Percentiles rank a stretch among this genome's conserved stretches.
These are phyloP conservation scores for Durio zibethinus DNA, from an alignment of 345 rosid species.

Conservation along the genomic window DNA sequence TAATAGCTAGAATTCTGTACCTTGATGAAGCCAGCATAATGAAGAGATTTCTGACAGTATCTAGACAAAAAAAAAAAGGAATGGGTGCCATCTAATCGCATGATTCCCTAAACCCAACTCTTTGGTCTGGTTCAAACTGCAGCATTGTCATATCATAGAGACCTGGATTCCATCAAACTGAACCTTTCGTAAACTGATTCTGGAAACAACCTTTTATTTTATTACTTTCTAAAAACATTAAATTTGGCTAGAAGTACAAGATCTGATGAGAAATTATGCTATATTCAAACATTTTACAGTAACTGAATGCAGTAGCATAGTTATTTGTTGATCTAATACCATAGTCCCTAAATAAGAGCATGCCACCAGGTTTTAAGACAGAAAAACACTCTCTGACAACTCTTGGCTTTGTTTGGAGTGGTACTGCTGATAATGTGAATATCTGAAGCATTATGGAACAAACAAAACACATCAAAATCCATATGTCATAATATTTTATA, in stretches of 20 bases:
- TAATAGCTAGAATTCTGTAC: constrained; percentile 28
- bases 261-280: not conserved
- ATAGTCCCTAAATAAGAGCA: constrained; percentile 79
- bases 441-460: constrained; percentile 41
- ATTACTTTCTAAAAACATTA: not conserved
- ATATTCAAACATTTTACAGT: not conserved
- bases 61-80: constrained; percentile 86
- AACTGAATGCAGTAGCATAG: not conserved
- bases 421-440: constrained; percentile 87
- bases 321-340: constrained; percentile 43
- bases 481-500: not conserved
- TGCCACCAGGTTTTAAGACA: constrained; percentile 77
- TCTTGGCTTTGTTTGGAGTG: constrained; percentile 56
- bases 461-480: constrained; percentile 2
- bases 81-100: constrained; percentile 75
- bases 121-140: constrained; percentile 65
- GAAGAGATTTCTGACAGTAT: constrained; percentile 58
- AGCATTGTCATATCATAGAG: constrained; percentile 95
- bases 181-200: constrained; percentile 14
- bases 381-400: constrained; percentile 59
- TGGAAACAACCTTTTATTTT: not conserved
- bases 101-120: constrained; percentile 71
- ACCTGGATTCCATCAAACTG: constrained; percentile 44
- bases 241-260: not conserved
- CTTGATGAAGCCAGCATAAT: constrained; percentile 68